A percentile compares a stretch with the other conserved stretches of the same genome.
Evolutionary conservation across 106 monocot species (phyloP).

Genomic region (Allium sativum): DNA sequence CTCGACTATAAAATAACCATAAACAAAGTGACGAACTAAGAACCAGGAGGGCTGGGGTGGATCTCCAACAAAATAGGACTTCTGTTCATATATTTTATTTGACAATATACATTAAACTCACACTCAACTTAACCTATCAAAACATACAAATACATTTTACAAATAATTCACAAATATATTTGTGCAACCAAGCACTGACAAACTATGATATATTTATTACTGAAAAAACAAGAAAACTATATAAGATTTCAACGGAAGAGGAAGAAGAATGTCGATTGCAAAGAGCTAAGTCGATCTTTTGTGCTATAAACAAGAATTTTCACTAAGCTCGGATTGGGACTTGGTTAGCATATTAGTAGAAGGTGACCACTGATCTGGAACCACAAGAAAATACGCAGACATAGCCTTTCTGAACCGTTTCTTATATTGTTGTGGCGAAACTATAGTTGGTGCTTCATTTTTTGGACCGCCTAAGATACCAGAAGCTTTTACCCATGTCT

Average conservation of each 20-base stretch:
- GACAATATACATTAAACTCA: not conserved
- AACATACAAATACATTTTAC: not conserved
- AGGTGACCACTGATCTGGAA: constrained; percentile 81
- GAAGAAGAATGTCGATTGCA: not conserved
- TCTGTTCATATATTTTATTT: not conserved
- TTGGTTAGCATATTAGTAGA: constrained; percentile 25
- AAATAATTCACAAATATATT: constrained; percentile 7
- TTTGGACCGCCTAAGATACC: constrained; percentile 77
- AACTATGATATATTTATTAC: not conserved
- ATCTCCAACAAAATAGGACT: too few relatives aligned
- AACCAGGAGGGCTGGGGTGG: not conserved
- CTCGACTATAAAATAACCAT: too few relatives aligned
- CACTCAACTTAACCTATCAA: not conserved
- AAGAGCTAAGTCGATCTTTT: constrained; percentile 17
- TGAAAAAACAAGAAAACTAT: not conserved
- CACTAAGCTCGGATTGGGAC: constrained; percentile 22
- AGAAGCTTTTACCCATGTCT: constrained; percentile 84
- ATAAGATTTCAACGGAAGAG: not conserved
- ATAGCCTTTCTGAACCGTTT: constrained; percentile 90
- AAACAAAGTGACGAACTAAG: not conserved
- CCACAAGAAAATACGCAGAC: constrained; percentile 77
- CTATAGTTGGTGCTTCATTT: constrained; percentile 63
- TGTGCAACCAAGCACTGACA: not conserved
- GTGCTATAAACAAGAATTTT: constrained; percentile 13
- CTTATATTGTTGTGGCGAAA: constrained; percentile 81